phyloP scores from a whole-genome alignment of 2,329 filamentous ascomycete genomes.

The Botrytis paeoniae region DNA sequence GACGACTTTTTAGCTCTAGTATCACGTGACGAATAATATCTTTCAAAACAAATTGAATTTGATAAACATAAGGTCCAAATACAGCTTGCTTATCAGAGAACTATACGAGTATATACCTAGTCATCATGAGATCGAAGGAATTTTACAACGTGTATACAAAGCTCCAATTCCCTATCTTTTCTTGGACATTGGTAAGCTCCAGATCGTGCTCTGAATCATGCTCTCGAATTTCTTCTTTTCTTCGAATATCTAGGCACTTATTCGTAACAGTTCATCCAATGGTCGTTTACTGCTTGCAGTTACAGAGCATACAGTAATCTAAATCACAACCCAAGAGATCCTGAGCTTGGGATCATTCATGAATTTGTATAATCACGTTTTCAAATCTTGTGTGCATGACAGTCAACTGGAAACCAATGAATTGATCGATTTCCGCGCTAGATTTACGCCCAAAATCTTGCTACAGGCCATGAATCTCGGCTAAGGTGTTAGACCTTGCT shows the following conservation, averaged over 20 bases:
- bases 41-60: neutral
- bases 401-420: neutral
- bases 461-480: neutral
- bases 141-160: too few relatives aligned
- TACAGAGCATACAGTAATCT: neutral
- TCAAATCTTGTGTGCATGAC: neutral
- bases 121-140: too few relatives aligned
- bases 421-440: constrained; percentile 1
- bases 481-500: neutral
- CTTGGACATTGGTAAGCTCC: neutral
- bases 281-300: neutral
- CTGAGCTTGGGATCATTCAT: neutral
- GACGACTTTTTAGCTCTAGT: neutral
- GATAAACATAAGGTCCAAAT: neutral
- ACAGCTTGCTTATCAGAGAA: neutral
- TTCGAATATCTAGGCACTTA: too few relatives aligned
- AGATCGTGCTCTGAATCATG: neutral
- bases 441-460: neutral
- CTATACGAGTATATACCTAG: neutral
- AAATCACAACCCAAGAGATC: neutral
- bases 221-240: neutral
- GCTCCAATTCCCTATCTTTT: neutral
- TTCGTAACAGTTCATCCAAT: neutral
- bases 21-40: neutral
- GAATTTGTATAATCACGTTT: neutral